Base-by-base conservation (phyloP, 495 filamentous ascomycete species). In the Aspergillus cristatus region DNA sequence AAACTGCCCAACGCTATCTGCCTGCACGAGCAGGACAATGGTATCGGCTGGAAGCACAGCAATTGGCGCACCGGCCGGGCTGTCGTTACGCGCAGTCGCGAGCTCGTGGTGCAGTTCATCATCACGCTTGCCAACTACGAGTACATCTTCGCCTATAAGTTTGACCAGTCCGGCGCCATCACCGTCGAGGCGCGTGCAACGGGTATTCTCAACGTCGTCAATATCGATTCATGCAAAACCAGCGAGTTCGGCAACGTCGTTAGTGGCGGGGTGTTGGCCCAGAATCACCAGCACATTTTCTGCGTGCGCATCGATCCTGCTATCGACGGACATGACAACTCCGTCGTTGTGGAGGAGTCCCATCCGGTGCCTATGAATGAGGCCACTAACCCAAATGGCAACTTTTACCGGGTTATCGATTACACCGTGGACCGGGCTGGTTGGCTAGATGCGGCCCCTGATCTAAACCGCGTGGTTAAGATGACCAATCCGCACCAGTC, bases 231-330 rank as follows among this genome's bases (percentile, higher is more conserved):
- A 18, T 60, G 58, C 35, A 68, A 68, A 45, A 47, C 53, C 24
- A 64, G 60, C 47, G 65, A 69, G 0, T 94, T 82, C 60, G 89
- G 89, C 25, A 96, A 86, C 10, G 72, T 91, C 10, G 85, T 96
- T 7, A 82, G 86, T 47, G 87, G 86, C 0, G 89, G 89, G 1
- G 87, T 89, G 2, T 70, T 95, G 6, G 87, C 74, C 7, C 69
- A 79, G 48, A 76, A 83, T 48, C 89, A 96, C 50, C 89, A 96
- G 56, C 89, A 96, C 58, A 84, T 94, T 45, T 94, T 96, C 65
- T 84, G 80, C 28, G 79, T 95, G 0, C 85, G 89, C 14, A 75
- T 96, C 4, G 89, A 96, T 54, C 89, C 90, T 3, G 75, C 78
- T 20, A 67, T 95, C 32, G 88, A 86, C 34, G 89, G 88, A 1